Conservation (phyloP, 768 basidiomycete genomes). For the Xerocomus brunneocitrinus region DNA sequence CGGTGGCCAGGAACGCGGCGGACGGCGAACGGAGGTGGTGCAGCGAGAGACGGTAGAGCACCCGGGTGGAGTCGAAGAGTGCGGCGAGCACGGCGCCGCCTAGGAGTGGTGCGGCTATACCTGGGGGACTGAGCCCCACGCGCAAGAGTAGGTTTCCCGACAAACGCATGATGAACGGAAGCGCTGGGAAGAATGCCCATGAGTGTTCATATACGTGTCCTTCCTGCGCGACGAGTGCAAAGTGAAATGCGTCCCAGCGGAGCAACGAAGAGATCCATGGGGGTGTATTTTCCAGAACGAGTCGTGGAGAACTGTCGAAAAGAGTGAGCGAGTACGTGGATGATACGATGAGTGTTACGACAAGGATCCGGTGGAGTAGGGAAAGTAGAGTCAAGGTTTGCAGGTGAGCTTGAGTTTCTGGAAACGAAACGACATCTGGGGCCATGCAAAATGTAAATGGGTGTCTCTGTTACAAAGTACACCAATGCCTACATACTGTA, state of each 20-base stretch:
- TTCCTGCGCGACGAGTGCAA: slow-evolving; percentile 57
- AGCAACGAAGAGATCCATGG: slow-evolving; percentile 38
- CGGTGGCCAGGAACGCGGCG: slow-evolving; percentile 55
- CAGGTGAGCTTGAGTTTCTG: slow-evolving; percentile 12
- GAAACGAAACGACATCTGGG: not conserved
- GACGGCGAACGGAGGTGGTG: slow-evolving; percentile 49
- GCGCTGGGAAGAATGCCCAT: slow-evolving; percentile 83
- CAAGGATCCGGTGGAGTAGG: slow-evolving; percentile 17
- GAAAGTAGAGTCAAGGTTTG: slow-evolving; percentile 21
- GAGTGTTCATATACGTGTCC: slow-evolving; percentile 69
- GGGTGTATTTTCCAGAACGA: slow-evolving; percentile 11
- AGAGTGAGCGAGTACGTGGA: slow-evolving; percentile 19
- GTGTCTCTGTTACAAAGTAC: not conserved
- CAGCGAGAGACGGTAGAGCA: slow-evolving; percentile 57
- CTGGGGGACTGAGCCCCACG: not conserved
- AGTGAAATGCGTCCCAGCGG: slow-evolving; percentile 91
- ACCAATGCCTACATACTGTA: too few species aligned
- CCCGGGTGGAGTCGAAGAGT: slow-evolving; percentile 39
- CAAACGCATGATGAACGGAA: slow-evolving; percentile 50
- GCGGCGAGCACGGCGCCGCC: slow-evolving; percentile 36
- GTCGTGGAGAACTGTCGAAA: slow-evolving; percentile 27
- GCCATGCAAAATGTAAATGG: not conserved
- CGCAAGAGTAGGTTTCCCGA: slow-evolving; percentile 23
- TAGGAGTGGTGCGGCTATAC: slow-evolving; percentile 29
- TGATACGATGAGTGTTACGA: slow-evolving; percentile 15